phyloP scores from a whole-genome alignment of 1,284 basidiomycete species.

The Entoloma clypeatum region DNA sequence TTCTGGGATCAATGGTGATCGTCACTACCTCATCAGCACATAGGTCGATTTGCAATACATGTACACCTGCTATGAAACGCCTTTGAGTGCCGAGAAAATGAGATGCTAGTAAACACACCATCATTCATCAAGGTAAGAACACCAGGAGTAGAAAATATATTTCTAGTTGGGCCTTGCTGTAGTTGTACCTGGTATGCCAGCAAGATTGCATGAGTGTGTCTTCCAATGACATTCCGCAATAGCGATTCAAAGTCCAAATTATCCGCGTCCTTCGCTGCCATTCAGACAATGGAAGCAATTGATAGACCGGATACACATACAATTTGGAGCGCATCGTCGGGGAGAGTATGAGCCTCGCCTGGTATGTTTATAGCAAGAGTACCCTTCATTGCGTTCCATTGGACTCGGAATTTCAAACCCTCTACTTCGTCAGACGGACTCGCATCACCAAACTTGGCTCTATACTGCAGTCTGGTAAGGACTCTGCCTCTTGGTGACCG shows the following conservation, averaged over 20 bases:
- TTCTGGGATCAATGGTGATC: constrained; percentile 68
- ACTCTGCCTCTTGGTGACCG: constrained; percentile 50
- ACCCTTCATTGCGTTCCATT: constrained; percentile 63
- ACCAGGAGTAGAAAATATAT: constrained; percentile 58
- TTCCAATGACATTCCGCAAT: constrained; percentile 53
- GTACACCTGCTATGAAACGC: constrained; percentile 40
- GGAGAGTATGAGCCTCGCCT: constrained; percentile 37
- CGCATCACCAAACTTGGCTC: constrained; percentile 48
- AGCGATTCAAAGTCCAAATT: constrained; percentile 69
- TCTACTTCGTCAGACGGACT: constrained; percentile 71
- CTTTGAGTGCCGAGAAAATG: constrained; percentile 6
- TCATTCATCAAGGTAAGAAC: constrained; percentile 51
- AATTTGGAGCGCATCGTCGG: constrained; percentile 36
- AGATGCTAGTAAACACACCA: constrained; percentile 36
- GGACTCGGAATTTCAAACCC: constrained; percentile 53
- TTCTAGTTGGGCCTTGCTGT: constrained; percentile 42
- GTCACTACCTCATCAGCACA: constrained; percentile 71
- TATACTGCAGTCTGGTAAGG: constrained; percentile 58
- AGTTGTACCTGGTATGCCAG: constrained; percentile 50
- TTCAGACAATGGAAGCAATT: constrained; percentile 1
- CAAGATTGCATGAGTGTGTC: constrained; percentile 60
- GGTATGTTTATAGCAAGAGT: constrained; percentile 55
- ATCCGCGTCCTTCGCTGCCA: constrained; percentile 48
- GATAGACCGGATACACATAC: constrained; percentile 37
- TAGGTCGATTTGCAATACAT: constrained; percentile 59